Base-by-base conservation (phyloP, 1,139 yeast species). In the Debaryomycetaceae sp. region DNA sequence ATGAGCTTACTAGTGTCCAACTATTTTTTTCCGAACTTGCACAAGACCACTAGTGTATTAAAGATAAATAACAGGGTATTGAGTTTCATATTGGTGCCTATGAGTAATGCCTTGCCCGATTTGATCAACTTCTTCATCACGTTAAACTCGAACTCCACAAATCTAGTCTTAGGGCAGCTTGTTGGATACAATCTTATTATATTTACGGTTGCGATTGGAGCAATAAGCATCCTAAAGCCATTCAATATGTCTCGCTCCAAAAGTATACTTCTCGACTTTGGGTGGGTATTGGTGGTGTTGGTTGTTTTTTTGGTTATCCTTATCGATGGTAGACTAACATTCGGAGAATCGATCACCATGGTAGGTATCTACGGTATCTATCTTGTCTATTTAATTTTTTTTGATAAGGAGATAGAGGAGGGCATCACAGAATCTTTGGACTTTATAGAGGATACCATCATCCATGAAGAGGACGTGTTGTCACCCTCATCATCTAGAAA, bases 291-390 rank as follows among this genome's bases (percentile, higher is more conserved):
- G 13, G 46, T 58, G 4, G 62, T 77, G 14, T 60, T 80, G 5
- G 42, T 64, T 1, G 45, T 76, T 3, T 69, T 80, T 36, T 60
- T 74, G 44, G 60, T 60, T 43, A 74, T 81, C 41, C 53, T 82
- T 11, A 60, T 68, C 4, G 87, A 82, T 59, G 81, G 81, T 6
- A 63, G 66, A 45, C 66, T 82, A 34, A 75, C 78, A 27, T 43
- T 67, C 4, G 43, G 55, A 11, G 87, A 82, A 53, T 76, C 83
- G 45, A 36, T 65, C 1, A 38, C 62, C 1, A 75, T 82, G 81
- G 57, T 73, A 0, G 13, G 53, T 3, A 50, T 72, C 33, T 78
- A 76, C 56, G 43, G 65, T 13, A 36, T 57, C 1, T 78, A 78
- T 48, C 65, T 78, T 5, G 36, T 52, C 4, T 62, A 61, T 44